A percentile compares a stretch with the other conserved stretches of the same genome.
Evolutionary conservation across 176 grass and related monocot species (phyloP).

Genomic region (Pharus latifolius): DNA sequence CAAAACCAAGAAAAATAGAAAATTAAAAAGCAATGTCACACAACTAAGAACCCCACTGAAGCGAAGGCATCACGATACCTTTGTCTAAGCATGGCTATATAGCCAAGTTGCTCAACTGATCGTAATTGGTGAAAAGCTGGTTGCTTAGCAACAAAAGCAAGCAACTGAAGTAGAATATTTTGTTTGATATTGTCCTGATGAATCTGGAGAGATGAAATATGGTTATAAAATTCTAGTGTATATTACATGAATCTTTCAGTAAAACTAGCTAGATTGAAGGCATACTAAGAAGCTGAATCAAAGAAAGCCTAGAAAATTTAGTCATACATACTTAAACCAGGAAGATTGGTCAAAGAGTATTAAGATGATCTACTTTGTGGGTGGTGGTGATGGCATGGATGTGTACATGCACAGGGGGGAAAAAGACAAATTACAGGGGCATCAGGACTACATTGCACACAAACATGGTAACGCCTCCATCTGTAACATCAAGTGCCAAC

Average conservation of each 20-base stretch:
- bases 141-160: slow-evolving; percentile 82
- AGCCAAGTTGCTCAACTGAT: slow-evolving; percentile 95
- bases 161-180: slow-evolving; percentile 81
- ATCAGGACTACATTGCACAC: too few relatives aligned
- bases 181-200: slow-evolving; percentile 91
- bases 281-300: not conserved
- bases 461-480: too few relatives aligned
- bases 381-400: too few relatives aligned
- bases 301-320: not conserved
- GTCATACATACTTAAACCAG: too few relatives aligned
- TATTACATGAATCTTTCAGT: not conserved
- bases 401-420: too few relatives aligned
- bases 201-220: slow-evolving; percentile 36
- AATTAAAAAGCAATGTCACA: not conserved
- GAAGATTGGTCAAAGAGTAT: not conserved
- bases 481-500: too few relatives aligned
- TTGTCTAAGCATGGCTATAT: slow-evolving; percentile 63
- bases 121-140: slow-evolving; percentile 95
- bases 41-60: not conserved
- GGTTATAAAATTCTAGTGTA: slow-evolving; percentile 6
- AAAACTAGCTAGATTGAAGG: not conserved
- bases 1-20: not conserved
- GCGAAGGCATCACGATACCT: slow-evolving; percentile 29
- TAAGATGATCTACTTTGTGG: too few relatives aligned
- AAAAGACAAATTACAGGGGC: too few relatives aligned